Evolutionary conservation across 1,284 basidiomycete genomes (phyloP), one percentile per base, ranked within the genome.

Genomic region (Athelia psychrophila): DNA sequence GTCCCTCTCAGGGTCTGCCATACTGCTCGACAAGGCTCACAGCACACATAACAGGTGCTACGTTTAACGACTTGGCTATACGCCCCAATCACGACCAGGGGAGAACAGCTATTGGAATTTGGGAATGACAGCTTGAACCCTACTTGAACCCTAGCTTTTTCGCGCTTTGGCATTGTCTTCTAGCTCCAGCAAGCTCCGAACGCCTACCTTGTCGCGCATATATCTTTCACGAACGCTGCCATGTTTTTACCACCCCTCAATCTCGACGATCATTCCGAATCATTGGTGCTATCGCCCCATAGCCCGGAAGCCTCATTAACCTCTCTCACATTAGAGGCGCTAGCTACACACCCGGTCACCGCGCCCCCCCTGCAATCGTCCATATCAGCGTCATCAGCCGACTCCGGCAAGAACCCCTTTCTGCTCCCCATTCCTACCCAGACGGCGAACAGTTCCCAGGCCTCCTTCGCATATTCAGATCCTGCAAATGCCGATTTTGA

Each of bases 341-440:
- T 42, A 16, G 16, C 6, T n/a, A n/a, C 38, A 42, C 38, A 42
- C 20, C n/a, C 6, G n/a, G 6, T 42, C n/a, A 42, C 38, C n/a
- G n/a, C 38, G 20, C 16, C 38, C 38, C 20, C 38, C 44, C 25
- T 46, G n/a, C 44, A 24, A 25, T 46, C 44, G 6, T 46, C 44
- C 18, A 16, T 46, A 22, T 46, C 44, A 6, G 6, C 24, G 8
- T 24, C 44, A 8, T 46, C 25, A 19, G 12, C 54, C 23, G 58
- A 59, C 52, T 13, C 56, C 16, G 49, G 56, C 18, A 56, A 64
- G 48, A 48, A 58, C 23, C 68, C 68, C 47, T 65, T 77, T 24
- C 58, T 77, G 22, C 69, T 82, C 13, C 79, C 79, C 30, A 67
- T 81, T 44, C 76, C 79, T n/a, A 70, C 69, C 0, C 64, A 71